Percentiles rank a stretch among this genome's conserved stretches.
Conservation (phyloP, 352 stramenopile species). For the Ophiocytium majus region DNA sequence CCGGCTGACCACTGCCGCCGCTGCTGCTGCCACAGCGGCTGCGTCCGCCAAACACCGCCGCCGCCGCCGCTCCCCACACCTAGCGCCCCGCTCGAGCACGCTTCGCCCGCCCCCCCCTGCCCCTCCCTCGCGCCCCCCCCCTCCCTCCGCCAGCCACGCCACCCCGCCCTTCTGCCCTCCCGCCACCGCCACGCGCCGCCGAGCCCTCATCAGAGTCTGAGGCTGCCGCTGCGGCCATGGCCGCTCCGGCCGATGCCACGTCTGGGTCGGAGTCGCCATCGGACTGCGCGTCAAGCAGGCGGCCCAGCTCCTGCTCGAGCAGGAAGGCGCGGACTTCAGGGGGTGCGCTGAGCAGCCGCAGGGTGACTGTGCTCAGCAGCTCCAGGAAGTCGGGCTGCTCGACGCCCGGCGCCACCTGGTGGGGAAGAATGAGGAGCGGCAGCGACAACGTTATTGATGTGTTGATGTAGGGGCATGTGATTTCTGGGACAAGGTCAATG, state of each 20-base stretch:
- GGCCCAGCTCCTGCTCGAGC: conserved; percentile 12
- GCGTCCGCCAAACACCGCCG: not conserved
- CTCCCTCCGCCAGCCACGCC: too few relatives aligned
- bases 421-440: not conserved
- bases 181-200: not conserved
- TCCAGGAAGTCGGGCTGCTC: conserved; percentile 15
- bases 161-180: not conserved
- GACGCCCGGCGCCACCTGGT: not conserved
- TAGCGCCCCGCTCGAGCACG: not conserved
- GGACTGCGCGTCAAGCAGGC: not conserved
- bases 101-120: not conserved
- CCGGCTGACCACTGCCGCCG: too few relatives aligned
- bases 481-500: too few relatives aligned
- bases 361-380: not conserved
- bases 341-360: conserved; percentile 5
- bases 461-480: too few relatives aligned
- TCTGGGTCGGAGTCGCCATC: not conserved
- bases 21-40: not conserved
- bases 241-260: not conserved
- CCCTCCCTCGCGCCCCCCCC: not conserved
- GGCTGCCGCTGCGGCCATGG: not conserved
- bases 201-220: not conserved
- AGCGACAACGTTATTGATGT: too few relatives aligned
- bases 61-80: not conserved
- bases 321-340: not conserved